Base-by-base conservation (phyloP, 441 rosid genomes). In the Flueggea neowawraea region DNA sequence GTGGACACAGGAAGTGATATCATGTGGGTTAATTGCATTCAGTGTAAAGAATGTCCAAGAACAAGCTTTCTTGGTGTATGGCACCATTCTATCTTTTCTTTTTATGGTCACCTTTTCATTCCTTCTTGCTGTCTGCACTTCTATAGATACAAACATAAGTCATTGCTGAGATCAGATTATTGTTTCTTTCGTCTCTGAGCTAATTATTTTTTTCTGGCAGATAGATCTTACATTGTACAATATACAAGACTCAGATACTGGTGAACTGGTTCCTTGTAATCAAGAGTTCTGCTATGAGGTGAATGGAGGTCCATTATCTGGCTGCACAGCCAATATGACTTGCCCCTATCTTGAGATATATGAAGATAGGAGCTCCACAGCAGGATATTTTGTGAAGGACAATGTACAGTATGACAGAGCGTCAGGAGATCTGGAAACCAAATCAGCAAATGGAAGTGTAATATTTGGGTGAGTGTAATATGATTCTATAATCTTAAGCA, bases 1-100 rank as follows among this genome's bases (percentile, higher is more conserved):
- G 88, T 95, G 0, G 99, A 95, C 71, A 95, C 99, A 13, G 99
- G 99, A 14, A 95, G 97, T 72, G 99, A 95, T 71, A 77, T 89
- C 45, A 89, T 89, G 96, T 95, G 99, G 99, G 98, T 95, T 4
- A 95, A 95, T 73, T 91, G 98, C 60, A 86, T 86, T 14, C 82
- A 88, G 22, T 91, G 99, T 68, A 79, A 55, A 53, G 92, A 86
- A 31, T 95, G 99, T 76, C 99, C 97, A 8, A 83, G 36, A 71
- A 81, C 82, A 72, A 95, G 97, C 86, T 80, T 88, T 44, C 97
- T 95, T 73, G 97, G 97, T 73, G 99, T 94, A 91, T 10, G 90
- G 63, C 31, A 48, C 58, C 44, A 10, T 45, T 31, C 33, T 47
- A 39, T 28, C 43, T 50, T 28, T 14, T 13, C 16, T 22, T 9